Base-by-base conservation (phyloP, 2,329 filamentous ascomycete genomes). In the Coniochaeta ligniaria region DNA sequence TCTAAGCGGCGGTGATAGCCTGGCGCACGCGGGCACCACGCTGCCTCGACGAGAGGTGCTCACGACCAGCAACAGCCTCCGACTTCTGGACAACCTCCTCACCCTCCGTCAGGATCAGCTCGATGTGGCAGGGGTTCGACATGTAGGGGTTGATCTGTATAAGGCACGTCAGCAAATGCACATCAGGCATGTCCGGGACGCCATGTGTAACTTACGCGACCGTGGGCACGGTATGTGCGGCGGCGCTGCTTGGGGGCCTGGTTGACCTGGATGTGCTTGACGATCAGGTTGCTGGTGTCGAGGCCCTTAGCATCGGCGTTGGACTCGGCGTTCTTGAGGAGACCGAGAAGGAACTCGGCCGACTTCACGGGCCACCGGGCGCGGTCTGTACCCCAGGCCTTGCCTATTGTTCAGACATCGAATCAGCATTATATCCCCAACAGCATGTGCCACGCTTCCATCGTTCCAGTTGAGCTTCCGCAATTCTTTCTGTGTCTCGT, bases 261-360 rank as follows among this genome's bases (percentile, higher is more conserved):
- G 91, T 99, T 99, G 87, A 99, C 95, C 86, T 99, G 95, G 83
- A 99, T 99, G 90, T 97, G 96, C 91, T 97, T 97, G 83, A 99
- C 91, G 77, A 98, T 83, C 76, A 99, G 85, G 86, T 96, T 96
- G 83, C 88, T 89, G 76, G 93, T 98, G 83, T 99, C 92, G 75
- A 96, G 91, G 74, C 93, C 92, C 87, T 96, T 96, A 80, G 91
- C 90, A 74, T 96, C 93, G 78, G 92, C 92, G 81, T 96, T 96
- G 83, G 92, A 88, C 85, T 96, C 92, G 70, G 92, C 92, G 83
- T 96, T 96, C 87, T 93, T 95, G 73, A 99, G 91, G 73, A 99
- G 92, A 76, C 90, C 91, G 80, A 97, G 88, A 67, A 99, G 87
- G 86, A 96, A 96, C 85, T 97, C 89, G 80, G 96, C 96, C 65